phyloP scores from a whole-genome alignment of 2,329 filamentous ascomycete genomes.

The Fusarium odoratissimum region DNA sequence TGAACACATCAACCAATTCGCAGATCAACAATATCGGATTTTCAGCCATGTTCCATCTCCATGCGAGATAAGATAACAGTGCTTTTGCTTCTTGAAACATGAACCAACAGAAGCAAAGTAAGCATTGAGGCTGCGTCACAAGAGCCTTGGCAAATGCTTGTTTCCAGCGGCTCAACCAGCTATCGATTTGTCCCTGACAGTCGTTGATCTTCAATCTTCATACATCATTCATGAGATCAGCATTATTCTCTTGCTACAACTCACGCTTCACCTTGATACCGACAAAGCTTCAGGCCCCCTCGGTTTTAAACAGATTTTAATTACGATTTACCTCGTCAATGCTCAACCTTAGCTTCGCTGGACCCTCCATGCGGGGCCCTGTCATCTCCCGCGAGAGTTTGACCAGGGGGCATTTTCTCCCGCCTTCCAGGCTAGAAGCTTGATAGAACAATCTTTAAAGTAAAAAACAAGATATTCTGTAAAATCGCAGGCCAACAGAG shows the following conservation, averaged over 20 bases:
- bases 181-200: not conserved
- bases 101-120: not conserved
- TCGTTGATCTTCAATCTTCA: not conserved
- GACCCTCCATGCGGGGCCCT: conserved; percentile 20
- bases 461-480: not conserved
- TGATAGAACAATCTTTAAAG: not conserved
- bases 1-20: not conserved
- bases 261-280: conserved; percentile 13
- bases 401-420: conserved; percentile 1
- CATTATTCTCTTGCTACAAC: conserved; percentile 1
- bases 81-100: not conserved
- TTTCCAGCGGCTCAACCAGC: not conserved
- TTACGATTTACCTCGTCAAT: conserved; percentile 32
- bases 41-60: not conserved
- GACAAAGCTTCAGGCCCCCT: not conserved
- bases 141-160: conserved; percentile 18
- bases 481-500: not conserved
- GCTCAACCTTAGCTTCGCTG: not conserved
- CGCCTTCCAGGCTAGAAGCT: not conserved
- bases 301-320: conserved; percentile 11
- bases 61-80: conserved; percentile 3
- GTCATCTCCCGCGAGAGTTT: conserved; percentile 14
- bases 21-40: not conserved
- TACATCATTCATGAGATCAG: not conserved
- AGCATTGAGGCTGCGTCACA: conserved; percentile 1